These are phyloP conservation scores for Fusarium penzigii DNA, from an alignment of 2,329 filamentous ascomycete species.

Conservation along the genomic window DNA sequence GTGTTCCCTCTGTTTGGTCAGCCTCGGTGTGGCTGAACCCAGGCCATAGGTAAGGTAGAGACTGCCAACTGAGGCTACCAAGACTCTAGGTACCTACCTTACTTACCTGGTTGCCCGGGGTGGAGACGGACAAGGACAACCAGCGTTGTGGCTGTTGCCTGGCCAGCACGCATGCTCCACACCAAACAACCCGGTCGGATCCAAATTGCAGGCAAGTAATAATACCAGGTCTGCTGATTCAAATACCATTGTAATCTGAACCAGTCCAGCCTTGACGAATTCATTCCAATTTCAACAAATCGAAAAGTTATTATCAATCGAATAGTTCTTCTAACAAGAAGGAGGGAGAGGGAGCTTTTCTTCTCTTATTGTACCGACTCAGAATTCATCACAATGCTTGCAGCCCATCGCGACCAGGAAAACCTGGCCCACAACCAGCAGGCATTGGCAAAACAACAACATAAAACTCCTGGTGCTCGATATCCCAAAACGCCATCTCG, in stretches of 20 bases:
- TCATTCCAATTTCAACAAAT: not conserved
- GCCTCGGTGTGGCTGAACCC: not conserved
- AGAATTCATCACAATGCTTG: constrained; percentile 62
- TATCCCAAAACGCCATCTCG: constrained; percentile 83
- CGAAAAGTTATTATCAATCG: constrained; percentile 11
- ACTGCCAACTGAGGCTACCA: too few relatives aligned
- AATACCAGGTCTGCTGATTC: constrained; percentile 5
- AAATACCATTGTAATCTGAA: constrained; percentile 14
- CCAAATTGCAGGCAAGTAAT: not conserved
- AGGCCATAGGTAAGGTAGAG: not conserved
- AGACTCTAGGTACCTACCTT: too few relatives aligned
- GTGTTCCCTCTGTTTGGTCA: not conserved
- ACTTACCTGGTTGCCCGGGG: too few relatives aligned
- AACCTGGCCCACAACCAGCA: constrained; percentile 80
- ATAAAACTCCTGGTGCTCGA: constrained; percentile 78
- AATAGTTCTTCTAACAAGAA: constrained; percentile 6
- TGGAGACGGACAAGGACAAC: too few relatives aligned
- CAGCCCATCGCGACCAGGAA: constrained; percentile 81
- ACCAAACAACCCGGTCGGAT: constrained; percentile 25
- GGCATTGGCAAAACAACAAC: constrained; percentile 71
- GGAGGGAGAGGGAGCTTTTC: too few relatives aligned
- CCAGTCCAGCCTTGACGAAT: constrained; percentile 5
- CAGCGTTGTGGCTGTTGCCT: constrained; percentile 29
- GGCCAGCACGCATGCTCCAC: constrained; percentile 26
- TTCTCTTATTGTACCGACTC: too few relatives aligned